phyloP scores from a whole-genome alignment of 306 rosid genomes.

The Vigna mungo region DNA sequence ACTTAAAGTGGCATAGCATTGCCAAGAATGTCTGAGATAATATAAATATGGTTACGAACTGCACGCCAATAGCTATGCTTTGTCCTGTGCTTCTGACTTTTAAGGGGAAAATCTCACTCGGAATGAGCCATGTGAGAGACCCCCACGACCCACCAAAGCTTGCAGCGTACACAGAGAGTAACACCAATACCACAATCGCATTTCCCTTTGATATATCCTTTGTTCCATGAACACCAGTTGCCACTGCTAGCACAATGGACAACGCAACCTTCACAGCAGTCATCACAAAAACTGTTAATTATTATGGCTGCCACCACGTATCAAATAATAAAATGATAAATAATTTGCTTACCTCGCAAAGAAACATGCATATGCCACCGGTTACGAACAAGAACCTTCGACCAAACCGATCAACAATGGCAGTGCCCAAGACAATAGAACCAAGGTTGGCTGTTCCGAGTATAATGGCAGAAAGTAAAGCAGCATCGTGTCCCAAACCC shows the following conservation, averaged over 20 bases:
- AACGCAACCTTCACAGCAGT: constrained; percentile 55
- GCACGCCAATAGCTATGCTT: constrained; percentile 59
- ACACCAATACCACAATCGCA: constrained; percentile 56
- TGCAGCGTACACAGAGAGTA: constrained; percentile 59
- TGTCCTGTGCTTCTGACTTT: constrained; percentile 69
- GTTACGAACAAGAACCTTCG: constrained; percentile 63
- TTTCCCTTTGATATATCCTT: constrained; percentile 55
- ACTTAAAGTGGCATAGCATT: constrained; percentile 79
- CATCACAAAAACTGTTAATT: not conserved
- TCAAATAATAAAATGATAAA: not conserved
- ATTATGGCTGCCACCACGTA: not conserved
- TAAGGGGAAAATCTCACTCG: constrained; percentile 83
- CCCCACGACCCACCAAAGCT: constrained; percentile 95
- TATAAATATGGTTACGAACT: constrained; percentile 56
- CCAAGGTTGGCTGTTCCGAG: constrained; percentile 62
- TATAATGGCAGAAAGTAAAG: constrained; percentile 62
- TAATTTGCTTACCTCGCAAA: not conserved
- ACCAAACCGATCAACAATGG: constrained; percentile 71
- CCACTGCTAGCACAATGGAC: constrained; percentile 53
- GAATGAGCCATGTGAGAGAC: constrained; percentile 71
- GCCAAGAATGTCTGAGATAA: constrained; percentile 74
- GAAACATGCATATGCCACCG: constrained; percentile 55
- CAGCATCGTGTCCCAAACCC: constrained; percentile 66
- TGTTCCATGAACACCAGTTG: constrained; percentile 59
- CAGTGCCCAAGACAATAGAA: constrained; percentile 57